Evolutionary conservation across 1,139 yeast genomes (phyloP), one percentile per base, ranked within the genome.

Genomic region (Pichia sp.): DNA sequence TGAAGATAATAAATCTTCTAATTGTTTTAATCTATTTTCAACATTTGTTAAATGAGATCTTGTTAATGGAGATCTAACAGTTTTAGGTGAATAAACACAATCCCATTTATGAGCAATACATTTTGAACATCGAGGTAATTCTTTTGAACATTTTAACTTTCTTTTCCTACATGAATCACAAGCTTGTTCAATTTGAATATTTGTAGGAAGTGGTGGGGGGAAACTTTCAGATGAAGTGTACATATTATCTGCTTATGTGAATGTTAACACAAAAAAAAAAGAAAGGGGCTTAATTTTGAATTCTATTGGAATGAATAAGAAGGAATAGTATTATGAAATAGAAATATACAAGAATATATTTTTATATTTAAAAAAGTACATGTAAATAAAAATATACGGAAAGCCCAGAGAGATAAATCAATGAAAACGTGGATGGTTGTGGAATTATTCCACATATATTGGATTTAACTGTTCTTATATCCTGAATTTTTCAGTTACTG

Each of bases 31-130:
- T 50, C 81, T 68, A 48, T 71, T 75, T 62, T 87, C 96, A 36
- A 87, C 89, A 45, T 76, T 76, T 10, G 95, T 86, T 52, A 87
- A 68, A 65, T 83, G 84, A 22, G 84, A 87, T 55, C 96, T 69
- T 0, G 96, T 87, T 50, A 87, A 67, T 0, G 96, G 96, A 7
- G 90, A 80, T 48, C 96, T 68, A 30, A 83, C 82, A 2, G 83
- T 75, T 51, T 85, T 70, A 12, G 96, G 96, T 9, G 65, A 61
- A 61, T 87, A 87, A 4, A 76, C 67, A 63, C 96, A 87, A 40
- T 74, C 73, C 84, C 95, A 82, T 36, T 73, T 70, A 59, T 85
- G 87, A 46, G 76, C 79, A 20, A 72, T 64, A 65, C 96, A 87
- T 60, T 86, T 86, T 39, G 82, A 69, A 60, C 96, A 87, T 53